phyloP scores from a whole-genome alignment of 129 eudicot genomes.

The Centrapalus pauciflorus region DNA sequence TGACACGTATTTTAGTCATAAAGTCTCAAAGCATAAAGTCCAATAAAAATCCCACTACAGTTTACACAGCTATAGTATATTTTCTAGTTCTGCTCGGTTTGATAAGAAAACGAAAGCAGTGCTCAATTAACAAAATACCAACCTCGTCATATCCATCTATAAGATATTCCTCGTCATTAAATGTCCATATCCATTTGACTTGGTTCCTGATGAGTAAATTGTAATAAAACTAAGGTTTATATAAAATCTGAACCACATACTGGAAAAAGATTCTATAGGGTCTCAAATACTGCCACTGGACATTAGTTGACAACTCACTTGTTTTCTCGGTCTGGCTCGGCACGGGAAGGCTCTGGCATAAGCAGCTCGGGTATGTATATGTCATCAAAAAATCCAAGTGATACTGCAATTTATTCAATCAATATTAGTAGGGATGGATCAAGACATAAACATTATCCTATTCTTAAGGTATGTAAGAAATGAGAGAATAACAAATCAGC shows the following conservation, averaged over 20 bases:
- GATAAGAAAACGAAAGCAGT: neutral
- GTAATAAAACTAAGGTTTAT: neutral
- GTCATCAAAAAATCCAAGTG: constrained; percentile 95
- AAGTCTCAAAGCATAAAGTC: neutral
- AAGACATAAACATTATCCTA: neutral
- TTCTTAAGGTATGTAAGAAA: neutral
- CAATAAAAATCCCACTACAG: neutral
- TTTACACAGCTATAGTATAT: neutral
- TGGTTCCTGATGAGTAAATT: constrained; percentile 42
- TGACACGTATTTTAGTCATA: neutral
- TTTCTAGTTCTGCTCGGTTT: too few relatives aligned
- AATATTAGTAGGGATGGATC: neutral
- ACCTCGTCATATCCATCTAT: constrained; percentile 74
- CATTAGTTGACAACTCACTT: constrained; percentile 43
- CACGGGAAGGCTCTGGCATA: constrained; percentile 49
- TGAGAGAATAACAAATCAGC: neutral
- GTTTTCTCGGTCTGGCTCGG: constrained; percentile 42
- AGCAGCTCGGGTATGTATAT: constrained; percentile 68
- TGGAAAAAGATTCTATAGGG: neutral
- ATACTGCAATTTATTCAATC: constrained; percentile 48
- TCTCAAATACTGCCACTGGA: neutral
- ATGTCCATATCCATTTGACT: constrained; percentile 66
- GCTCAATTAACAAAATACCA: neutral
- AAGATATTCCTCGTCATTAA: constrained; percentile 38
- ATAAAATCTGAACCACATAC: neutral